A percentile compares a stretch with the other conserved stretches of the same genome.
Evolutionary conservation across 2,329 filamentous ascomycete genomes (phyloP).

Genomic region (Exophiala lecanii-corni): DNA sequence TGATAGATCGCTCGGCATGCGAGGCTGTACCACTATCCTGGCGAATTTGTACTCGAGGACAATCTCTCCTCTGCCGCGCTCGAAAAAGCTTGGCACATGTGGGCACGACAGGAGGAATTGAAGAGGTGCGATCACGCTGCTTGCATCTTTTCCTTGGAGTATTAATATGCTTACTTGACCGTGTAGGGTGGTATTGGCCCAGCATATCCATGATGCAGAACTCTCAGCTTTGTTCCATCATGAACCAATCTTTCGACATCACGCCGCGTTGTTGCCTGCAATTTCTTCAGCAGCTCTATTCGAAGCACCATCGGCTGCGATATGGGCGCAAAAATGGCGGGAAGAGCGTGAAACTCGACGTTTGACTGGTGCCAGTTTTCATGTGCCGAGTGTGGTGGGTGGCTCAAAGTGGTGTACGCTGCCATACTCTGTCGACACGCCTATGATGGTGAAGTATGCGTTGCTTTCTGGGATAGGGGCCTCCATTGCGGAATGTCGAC

Average conservation of each 20-base stretch:
- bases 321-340: slow-evolving; percentile 9
- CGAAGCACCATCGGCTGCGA: slow-evolving; percentile 10
- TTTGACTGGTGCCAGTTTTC: neutral
- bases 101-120: slow-evolving; percentile 14
- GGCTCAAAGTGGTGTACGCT: neutral
- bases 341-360: neutral
- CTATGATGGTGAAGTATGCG: slow-evolving; percentile 12
- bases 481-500: slow-evolving; percentile 12
- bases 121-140: slow-evolving; percentile 1
- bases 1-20: slow-evolving; percentile 8
- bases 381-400: neutral
- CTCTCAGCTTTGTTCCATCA: slow-evolving; percentile 15
- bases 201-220: slow-evolving; percentile 14
- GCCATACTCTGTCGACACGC: neutral
- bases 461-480: slow-evolving; percentile 13
- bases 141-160: neutral
- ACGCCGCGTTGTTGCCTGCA: slow-evolving; percentile 6
- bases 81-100: slow-evolving; percentile 9
- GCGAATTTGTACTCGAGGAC: slow-evolving; percentile 2
- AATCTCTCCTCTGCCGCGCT: slow-evolving; percentile 5
- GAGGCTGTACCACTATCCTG: slow-evolving; percentile 1
- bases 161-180: too few relatives aligned
- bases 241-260: slow-evolving; percentile 17
- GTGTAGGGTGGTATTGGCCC: neutral
- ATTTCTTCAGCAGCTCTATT: slow-evolving; percentile 11